Evolutionary conservation across 768 basidiomycete genomes (phyloP).

Genomic region (Clitopilus hobsonii): DNA sequence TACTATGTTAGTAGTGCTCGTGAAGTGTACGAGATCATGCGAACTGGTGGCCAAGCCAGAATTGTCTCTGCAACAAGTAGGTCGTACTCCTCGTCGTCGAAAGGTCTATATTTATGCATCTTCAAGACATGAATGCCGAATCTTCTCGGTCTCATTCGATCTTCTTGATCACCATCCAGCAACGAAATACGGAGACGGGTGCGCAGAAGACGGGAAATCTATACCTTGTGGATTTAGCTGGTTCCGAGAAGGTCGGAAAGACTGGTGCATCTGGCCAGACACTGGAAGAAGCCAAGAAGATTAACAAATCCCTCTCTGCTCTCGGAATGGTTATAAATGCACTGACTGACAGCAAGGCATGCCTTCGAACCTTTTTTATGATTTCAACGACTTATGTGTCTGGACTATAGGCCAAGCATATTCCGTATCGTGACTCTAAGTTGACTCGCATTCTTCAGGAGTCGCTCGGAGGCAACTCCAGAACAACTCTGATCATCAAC

Average conservation of each 20-base stretch:
- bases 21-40: slow-evolving; percentile 99
- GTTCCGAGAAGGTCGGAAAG: slow-evolving; percentile 99
- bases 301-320: slow-evolving; percentile 97
- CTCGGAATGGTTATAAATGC: slow-evolving; percentile 99
- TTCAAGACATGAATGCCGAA: slow-evolving; percentile 97
- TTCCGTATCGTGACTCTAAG: slow-evolving; percentile 98
- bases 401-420: slow-evolving; percentile 74
- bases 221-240: slow-evolving; percentile 96
- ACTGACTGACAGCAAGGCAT: slow-evolving; percentile 90
- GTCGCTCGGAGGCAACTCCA: slow-evolving; percentile 91
- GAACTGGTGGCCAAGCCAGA: slow-evolving; percentile 87
- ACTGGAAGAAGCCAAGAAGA: slow-evolving; percentile 99
- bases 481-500: slow-evolving; percentile 98
- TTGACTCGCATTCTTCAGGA: slow-evolving; percentile 99
- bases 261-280: slow-evolving; percentile 99
- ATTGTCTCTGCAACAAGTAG: slow-evolving; percentile 92
- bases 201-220: slow-evolving; percentile 95
- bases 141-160: slow-evolving; percentile 99
- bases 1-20: slow-evolving; percentile 95
- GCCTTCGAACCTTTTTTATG: slow-evolving; percentile 14
- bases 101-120: not conserved
- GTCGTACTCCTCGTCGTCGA: slow-evolving; percentile 21
- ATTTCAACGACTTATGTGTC: not conserved
- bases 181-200: slow-evolving; percentile 93
- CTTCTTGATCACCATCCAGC: slow-evolving; percentile 95